Evolutionary conservation across 2,329 filamentous ascomycete genomes (phyloP), one percentile per base, ranked within the genome.

Genomic region (Phaeomoniella chlamydospora): DNA sequence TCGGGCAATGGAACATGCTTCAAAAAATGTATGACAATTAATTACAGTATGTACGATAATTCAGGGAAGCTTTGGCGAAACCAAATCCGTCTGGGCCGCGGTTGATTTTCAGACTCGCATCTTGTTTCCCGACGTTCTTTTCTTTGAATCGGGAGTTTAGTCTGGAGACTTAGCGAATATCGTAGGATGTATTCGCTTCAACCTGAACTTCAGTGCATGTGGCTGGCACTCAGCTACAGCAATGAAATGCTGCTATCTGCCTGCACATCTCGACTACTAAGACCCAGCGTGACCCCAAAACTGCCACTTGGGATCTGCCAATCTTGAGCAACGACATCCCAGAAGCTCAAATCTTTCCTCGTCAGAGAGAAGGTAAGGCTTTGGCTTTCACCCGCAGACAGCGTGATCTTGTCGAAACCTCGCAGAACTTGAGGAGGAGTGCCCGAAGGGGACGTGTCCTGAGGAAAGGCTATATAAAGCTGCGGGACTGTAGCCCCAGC

Each of bases 401-500:
- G 49, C 12, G 50, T 50, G 4, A 75, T 57, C 55, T 80, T 79
- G 39, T 66, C 64, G 45, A 80, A 80, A 4, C 76, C 74, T 13
- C 77, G 62, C 4, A 80, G 60, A 2, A 76, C 65, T 16, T 68
- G 61, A 3, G 64, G 57, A 3, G 76, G 72, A 52, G 32, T 34
- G 15, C 32, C 32, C 12, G 32, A 16, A 49, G 77, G 72, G 40
- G 56, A 56, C 0, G 56, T n/a, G 34, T 34, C 15, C 36, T 36
- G 1, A 44, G 48, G 31, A 40, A 41, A 13, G 19, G 18, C 14
- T 6, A 41, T 34, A 26, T 45, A 70, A 11, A 86, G 59, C 64
- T 90, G 83, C 0, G 77, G 68, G 2, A 90, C 68, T 51, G 84
- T 80, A 29, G 84, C 79, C 17, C 80, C 80, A 1, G 56, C 64